Evolutionary conservation across 257 asterid species (phyloP).

Genomic region (Solanum pinnatisectum): DNA sequence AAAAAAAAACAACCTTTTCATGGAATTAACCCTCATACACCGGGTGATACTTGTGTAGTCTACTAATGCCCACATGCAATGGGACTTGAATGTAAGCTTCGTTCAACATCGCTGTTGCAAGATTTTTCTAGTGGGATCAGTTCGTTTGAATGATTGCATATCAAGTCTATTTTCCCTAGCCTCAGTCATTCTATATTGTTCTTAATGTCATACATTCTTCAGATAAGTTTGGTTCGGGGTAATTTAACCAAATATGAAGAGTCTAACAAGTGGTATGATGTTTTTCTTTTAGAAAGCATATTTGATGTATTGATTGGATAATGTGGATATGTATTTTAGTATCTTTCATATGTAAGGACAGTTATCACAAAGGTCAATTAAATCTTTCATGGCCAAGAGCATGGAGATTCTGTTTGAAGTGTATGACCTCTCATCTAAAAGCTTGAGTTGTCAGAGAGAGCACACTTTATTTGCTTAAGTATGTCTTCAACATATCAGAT

Average conservation of each 20-base stretch:
- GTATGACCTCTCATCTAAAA: not conserved
- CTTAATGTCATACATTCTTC: not conserved
- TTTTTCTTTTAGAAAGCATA: not conserved
- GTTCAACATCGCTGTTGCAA: not conserved
- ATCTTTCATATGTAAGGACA: not conserved
- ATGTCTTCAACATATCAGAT: not conserved
- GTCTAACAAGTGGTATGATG: not conserved
- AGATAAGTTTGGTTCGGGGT: not conserved
- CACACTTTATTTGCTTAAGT: not conserved
- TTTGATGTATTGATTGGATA: not conserved
- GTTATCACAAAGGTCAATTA: not conserved
- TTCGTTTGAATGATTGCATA: not conserved
- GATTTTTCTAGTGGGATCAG: not conserved
- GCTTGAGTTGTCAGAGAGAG: not conserved
- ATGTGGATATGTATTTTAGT: not conserved
- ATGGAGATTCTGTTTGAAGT: not conserved
- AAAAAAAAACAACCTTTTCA: not conserved
- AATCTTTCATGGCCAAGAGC: not conserved
- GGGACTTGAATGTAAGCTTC: not conserved
- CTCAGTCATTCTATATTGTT: not conserved
- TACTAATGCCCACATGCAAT: not conserved
- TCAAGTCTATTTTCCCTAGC: not conserved
- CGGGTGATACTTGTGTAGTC: not conserved
- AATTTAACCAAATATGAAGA: not conserved
- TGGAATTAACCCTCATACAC: not conserved